These are phyloP conservation scores for Flaveria trinervia DNA, from an alignment of 129 eudicot species.

Conservation along the genomic window DNA sequence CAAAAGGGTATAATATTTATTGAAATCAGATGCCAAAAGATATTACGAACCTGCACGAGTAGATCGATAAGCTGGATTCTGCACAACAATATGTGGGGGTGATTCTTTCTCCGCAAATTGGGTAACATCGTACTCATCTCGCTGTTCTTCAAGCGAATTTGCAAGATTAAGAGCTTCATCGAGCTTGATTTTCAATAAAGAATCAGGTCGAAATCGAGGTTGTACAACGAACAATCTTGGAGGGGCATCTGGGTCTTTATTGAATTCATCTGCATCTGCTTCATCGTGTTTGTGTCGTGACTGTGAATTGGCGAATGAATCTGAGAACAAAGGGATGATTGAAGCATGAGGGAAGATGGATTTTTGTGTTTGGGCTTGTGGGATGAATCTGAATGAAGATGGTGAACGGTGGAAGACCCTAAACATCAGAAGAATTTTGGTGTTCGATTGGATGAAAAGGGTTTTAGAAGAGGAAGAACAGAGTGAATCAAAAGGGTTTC, in stretches of 20 bases:
- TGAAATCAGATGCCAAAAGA: background rate
- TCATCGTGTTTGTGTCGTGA: slow-evolving; percentile 35
- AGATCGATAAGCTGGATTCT: slow-evolving; percentile 67
- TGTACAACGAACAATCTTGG: slow-evolving; percentile 82
- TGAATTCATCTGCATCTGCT: slow-evolving; percentile 40
- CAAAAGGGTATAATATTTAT: slow-evolving; percentile 5
- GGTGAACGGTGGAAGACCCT: background rate
- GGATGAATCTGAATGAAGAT: background rate
- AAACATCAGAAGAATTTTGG: background rate
- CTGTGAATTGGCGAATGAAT: background rate
- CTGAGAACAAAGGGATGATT: background rate
- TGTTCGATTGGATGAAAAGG: background rate
- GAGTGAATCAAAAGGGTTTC: background rate
- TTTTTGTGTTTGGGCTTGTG: background rate
- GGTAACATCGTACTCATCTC: slow-evolving; percentile 54
- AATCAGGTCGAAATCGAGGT: slow-evolving; percentile 71
- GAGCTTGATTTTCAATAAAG: slow-evolving; percentile 54
- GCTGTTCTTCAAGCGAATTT: slow-evolving; percentile 82
- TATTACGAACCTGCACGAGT: slow-evolving; percentile 60
- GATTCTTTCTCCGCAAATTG: slow-evolving; percentile 46
- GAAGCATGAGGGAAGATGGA: background rate
- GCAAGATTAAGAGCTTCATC: slow-evolving; percentile 95
- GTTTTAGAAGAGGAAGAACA: background rate
- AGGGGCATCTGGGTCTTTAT: slow-evolving; percentile 46
- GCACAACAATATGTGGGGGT: slow-evolving; percentile 85